phyloP scores from a whole-genome alignment of 75 land plant species.

The Cryptomeria japonica region DNA sequence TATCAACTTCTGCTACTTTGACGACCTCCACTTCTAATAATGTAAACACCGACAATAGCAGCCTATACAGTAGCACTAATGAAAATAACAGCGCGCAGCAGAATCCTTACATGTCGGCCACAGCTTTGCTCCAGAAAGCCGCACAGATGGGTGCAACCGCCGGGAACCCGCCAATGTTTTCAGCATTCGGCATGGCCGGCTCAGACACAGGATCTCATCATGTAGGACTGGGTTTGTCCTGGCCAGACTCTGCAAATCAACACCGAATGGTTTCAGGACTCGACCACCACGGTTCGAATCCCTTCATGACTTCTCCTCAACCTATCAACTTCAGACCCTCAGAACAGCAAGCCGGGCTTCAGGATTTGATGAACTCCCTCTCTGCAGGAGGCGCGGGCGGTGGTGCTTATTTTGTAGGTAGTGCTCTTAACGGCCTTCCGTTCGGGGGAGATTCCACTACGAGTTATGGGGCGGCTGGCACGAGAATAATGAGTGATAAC shows the following conservation, averaged over 20 bases:
- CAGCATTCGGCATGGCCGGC: conserved; percentile 34
- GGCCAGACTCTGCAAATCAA: background rate
- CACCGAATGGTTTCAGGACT: conserved; percentile 3
- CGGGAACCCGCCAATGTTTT: conserved; percentile 39
- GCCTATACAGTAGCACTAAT: conserved; percentile 17
- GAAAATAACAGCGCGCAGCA: conserved; percentile 9
- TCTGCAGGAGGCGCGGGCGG: background rate
- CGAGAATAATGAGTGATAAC: conserved; percentile 2
- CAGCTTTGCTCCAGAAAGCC: conserved; percentile 92
- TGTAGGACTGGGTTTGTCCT: conserved; percentile 6
- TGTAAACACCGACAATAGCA: conserved; percentile 17
- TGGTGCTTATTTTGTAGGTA: background rate
- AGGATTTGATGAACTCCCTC: conserved; percentile 8
- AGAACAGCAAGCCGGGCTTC: background rate
- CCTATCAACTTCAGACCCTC: background rate
- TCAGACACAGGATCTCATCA: background rate
- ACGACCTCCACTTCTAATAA: conserved; percentile 21
- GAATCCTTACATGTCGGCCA: conserved; percentile 77
- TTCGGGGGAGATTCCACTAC: background rate
- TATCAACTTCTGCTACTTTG: conserved; percentile 31
- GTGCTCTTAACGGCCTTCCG: background rate
- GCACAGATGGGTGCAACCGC: conserved; percentile 93
- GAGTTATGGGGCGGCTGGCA: background rate
- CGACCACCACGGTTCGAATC: conserved; percentile 5
- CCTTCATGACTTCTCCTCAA: background rate